Evolutionary conservation across 306 rosid species (phyloP).

Genomic region (Quercus robur): DNA sequence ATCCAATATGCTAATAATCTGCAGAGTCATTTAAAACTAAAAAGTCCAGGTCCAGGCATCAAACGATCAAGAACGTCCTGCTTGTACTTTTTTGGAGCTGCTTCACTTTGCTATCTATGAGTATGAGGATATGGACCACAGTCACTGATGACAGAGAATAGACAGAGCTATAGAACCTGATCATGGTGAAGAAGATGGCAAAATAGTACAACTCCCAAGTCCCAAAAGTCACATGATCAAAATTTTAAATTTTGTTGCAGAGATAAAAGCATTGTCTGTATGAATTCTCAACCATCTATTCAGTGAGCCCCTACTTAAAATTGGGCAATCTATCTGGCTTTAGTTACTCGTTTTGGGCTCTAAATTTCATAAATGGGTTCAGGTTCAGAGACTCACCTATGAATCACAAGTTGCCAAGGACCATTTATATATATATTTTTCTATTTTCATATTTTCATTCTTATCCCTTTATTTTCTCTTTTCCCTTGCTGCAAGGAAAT

Average conservation of each 20-base stretch:
- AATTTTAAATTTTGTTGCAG: not conserved
- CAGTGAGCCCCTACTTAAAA: constrained; percentile 11
- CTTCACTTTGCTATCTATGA: not conserved
- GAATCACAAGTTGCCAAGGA: not conserved
- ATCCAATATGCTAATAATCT: not conserved
- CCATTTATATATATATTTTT: not conserved
- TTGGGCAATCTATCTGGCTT: not conserved
- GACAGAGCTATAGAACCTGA: not conserved
- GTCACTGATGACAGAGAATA: not conserved
- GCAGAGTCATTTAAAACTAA: not conserved
- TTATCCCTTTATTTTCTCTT: not conserved
- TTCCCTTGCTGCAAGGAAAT: not conserved
- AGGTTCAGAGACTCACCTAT: not conserved
- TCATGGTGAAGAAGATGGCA: not conserved
- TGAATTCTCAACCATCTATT: constrained; percentile 23
- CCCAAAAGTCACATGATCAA: not conserved
- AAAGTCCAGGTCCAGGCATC: not conserved
- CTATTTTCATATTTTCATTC: not conserved
- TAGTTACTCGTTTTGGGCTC: not conserved
- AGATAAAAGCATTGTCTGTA: not conserved
- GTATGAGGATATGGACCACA: not conserved
- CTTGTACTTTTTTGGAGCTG: not conserved
- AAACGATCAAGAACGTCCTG: not conserved
- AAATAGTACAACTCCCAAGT: not conserved
- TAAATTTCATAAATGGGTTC: not conserved